phyloP scores from a whole-genome alignment of 1,284 basidiomycete species.

The Paramarasmius palmivorus region DNA sequence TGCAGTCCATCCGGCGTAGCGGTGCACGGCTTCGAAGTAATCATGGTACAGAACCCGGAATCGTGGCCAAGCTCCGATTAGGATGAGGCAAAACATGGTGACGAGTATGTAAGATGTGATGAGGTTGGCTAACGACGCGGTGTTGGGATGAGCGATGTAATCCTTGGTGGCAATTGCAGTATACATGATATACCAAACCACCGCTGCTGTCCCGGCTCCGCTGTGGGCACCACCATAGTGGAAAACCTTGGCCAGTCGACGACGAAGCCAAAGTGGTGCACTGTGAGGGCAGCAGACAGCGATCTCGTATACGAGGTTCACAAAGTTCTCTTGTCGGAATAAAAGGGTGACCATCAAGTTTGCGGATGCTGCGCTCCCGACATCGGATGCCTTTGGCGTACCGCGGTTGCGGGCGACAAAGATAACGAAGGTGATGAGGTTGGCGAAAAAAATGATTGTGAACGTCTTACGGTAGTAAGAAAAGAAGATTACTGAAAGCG shows the following conservation, averaged over 20 bases:
- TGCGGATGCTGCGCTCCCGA: conserved; percentile 33
- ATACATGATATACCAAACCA: conserved; percentile 34
- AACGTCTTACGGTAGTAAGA: conserved; percentile 27
- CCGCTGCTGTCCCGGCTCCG: conserved; percentile 32
- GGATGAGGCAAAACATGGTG: conserved; percentile 29
- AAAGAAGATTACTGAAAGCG: conserved; percentile 29
- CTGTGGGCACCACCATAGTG: conserved; percentile 36
- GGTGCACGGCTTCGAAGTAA: conserved; percentile 33
- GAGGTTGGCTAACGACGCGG: conserved; percentile 22
- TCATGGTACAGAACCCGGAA: conserved; percentile 33
- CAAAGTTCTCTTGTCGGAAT: conserved; percentile 37
- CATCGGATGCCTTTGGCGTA: conserved; percentile 25
- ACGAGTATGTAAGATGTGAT: conserved; percentile 26
- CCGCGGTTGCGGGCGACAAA: conserved; percentile 21
- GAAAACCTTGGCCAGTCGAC: conserved; percentile 31
- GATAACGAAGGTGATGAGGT: conserved; percentile 19
- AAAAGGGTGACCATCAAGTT: conserved; percentile 36
- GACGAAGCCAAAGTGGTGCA: conserved; percentile 30
- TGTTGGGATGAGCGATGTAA: conserved; percentile 21
- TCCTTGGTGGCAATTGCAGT: conserved; percentile 30
- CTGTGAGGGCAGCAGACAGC: conserved; percentile 30
- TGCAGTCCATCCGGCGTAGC: conserved; percentile 33
- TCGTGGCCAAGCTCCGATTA: conserved; percentile 30
- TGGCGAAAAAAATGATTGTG: conserved; percentile 27
- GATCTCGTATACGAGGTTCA: conserved; percentile 34